These are phyloP conservation scores for Eucalyptus regnans DNA, from an alignment of 345 rosid species.

Conservation along the genomic window DNA sequence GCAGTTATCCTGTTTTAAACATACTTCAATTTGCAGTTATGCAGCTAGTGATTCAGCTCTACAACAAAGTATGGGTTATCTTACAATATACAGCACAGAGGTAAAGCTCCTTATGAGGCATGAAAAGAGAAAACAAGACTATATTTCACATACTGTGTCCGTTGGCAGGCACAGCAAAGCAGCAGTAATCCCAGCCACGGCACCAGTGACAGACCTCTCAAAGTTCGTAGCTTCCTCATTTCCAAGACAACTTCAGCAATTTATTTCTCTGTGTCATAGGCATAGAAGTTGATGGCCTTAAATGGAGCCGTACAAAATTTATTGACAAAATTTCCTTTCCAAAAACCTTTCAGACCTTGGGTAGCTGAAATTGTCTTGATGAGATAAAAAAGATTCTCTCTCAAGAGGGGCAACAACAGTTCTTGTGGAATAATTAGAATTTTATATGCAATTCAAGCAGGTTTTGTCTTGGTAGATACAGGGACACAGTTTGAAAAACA, in stretches of 20 bases:
- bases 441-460: not conserved
- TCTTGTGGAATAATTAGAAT: slow-evolving; percentile 10
- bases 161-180: slow-evolving; percentile 76
- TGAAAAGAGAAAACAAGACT: not conserved
- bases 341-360: slow-evolving; percentile 73
- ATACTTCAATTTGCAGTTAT: not conserved
- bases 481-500: not conserved
- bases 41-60: not conserved
- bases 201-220: slow-evolving; percentile 85
- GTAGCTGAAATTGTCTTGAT: slow-evolving; percentile 41
- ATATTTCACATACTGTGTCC: slow-evolving; percentile 63
- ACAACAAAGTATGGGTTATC: not conserved
- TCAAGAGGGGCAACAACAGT: slow-evolving; percentile 83
- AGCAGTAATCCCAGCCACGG: slow-evolving; percentile 89
- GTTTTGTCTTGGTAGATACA: not conserved
- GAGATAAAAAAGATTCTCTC: slow-evolving; percentile 61
- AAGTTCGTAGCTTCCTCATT: slow-evolving; percentile 68
- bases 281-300: slow-evolving; percentile 85
- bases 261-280: slow-evolving; percentile 74
- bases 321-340: slow-evolving; percentile 91
- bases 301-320: slow-evolving; percentile 91
- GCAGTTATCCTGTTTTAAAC: not conserved
- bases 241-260: slow-evolving; percentile 35
- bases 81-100: not conserved
- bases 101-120: not conserved